Evolutionary conservation across 352 stramenopile genomes (phyloP).

Genomic region (Thalassiosira pacifica): DNA sequence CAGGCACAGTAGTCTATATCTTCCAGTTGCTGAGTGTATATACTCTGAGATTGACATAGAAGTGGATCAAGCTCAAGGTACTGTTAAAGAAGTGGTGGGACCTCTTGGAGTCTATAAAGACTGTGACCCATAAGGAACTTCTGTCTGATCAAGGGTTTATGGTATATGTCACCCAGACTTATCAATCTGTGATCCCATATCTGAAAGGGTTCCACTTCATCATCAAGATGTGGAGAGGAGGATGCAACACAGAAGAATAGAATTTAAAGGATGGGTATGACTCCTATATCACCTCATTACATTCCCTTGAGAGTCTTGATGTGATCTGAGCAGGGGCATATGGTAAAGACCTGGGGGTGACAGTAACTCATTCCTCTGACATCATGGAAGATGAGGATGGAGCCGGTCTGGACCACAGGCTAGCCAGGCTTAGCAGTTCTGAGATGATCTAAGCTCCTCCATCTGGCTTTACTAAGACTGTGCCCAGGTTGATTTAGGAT

Average conservation of each 20-base stretch:
- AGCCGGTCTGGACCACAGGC: too few species aligned
- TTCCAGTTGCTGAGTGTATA: conserved; percentile 28
- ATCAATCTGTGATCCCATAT: conserved; percentile 45
- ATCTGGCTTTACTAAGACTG: conserved; percentile 24
- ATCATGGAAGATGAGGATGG: too few species aligned
- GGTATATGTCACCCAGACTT: conserved; percentile 47
- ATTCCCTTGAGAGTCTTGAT: too few species aligned
- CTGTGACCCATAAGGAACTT: neutral
- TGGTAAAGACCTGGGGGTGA: too few species aligned
- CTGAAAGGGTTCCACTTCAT: conserved; percentile 60
- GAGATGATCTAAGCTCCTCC: too few species aligned
- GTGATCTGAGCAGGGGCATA: too few species aligned
- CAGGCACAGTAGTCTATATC: conserved; percentile 55
- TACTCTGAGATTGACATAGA: conserved; percentile 52
- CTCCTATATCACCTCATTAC: too few species aligned
- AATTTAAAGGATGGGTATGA: too few species aligned
- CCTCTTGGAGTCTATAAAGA: too few species aligned
- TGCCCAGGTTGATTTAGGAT: conserved; percentile 50
- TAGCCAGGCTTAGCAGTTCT: too few species aligned
- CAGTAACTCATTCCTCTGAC: too few species aligned
- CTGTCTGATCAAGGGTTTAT: conserved; percentile 47
- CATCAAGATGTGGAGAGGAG: conserved; percentile 26
- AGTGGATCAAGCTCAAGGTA: conserved; percentile 61
- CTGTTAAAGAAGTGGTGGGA: conserved; percentile 22
- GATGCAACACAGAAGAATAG: conserved; percentile 58